Evolutionary conservation across 2,329 filamentous ascomycete species (phyloP).

Genomic region (Monosporascus sp.): DNA sequence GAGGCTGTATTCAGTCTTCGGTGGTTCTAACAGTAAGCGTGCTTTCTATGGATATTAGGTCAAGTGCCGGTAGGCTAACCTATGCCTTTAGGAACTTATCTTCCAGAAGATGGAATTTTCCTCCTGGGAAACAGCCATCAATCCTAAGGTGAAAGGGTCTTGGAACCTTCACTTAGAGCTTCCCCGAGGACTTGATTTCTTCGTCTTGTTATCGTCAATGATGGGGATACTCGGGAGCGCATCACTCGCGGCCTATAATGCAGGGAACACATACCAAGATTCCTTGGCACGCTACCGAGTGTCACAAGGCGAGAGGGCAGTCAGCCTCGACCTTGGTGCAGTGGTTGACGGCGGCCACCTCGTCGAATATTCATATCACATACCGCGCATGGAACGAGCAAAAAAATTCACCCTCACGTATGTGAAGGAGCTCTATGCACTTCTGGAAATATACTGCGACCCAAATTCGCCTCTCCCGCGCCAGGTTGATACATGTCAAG

Average conservation of each 20-base stretch:
- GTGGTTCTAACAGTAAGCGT: constrained; percentile 22
- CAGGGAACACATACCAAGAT: constrained; percentile 33
- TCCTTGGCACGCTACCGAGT: constrained; percentile 26
- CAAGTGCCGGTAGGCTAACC: neutral
- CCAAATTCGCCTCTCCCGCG: neutral
- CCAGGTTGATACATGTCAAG: neutral
- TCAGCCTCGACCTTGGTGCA: constrained; percentile 27
- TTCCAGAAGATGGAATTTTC: constrained; percentile 35
- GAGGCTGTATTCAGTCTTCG: constrained; percentile 26
- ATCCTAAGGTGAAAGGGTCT: constrained; percentile 34
- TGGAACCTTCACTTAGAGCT: constrained; percentile 26
- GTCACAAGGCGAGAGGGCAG: constrained; percentile 14
- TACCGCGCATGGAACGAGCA: constrained; percentile 1
- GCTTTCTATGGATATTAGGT: neutral
- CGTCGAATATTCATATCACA: neutral
- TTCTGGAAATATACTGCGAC: constrained; percentile 4
- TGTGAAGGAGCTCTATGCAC: neutral
- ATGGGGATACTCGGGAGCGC: constrained; percentile 27
- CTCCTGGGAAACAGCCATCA: constrained; percentile 30
- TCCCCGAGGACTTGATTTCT: constrained; percentile 34
- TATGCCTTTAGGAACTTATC: constrained; percentile 16
- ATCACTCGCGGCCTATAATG: constrained; percentile 31
- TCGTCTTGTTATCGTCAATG: constrained; percentile 35
- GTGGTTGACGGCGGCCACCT: constrained; percentile 20
- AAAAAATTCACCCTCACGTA: neutral